Evolutionary conservation across 164 flowering plant species (phyloP).

Genomic region (Vitis labrusca): DNA sequence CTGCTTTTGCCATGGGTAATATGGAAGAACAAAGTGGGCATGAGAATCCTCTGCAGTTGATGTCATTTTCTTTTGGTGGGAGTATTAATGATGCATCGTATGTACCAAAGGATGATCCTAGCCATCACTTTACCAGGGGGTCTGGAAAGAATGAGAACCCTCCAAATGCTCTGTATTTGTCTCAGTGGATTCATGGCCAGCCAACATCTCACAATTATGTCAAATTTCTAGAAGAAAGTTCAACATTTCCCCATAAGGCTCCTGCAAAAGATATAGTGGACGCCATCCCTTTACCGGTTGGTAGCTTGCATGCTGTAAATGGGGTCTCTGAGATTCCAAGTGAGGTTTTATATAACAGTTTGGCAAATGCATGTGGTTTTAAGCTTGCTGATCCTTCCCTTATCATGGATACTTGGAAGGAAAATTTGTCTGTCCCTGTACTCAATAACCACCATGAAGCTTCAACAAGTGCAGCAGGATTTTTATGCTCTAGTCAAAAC

Average conservation of each 20-base stretch:
- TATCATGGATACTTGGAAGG: conserved; percentile 16
- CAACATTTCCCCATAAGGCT: conserved; percentile 9
- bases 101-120: conserved; percentile 14
- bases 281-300: conserved; percentile 10
- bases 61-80: conserved; percentile 10
- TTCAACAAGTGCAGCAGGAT: not conserved
- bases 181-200: conserved; percentile 11
- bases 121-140: conserved; percentile 2
- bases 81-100: conserved; percentile 1
- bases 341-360: conserved; percentile 1
- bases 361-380: not conserved
- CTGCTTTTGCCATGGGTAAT: not conserved
- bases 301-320: conserved; percentile 5
- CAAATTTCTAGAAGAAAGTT: conserved; percentile 19
- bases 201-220: conserved; percentile 16
- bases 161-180: conserved; percentile 7
- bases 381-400: conserved; percentile 6
- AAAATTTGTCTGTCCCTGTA: conserved; percentile 4
- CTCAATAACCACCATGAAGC: conserved; percentile 11
- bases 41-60: conserved; percentile 8
- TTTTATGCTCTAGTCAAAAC: conserved; percentile 2
- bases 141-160: conserved; percentile 12
- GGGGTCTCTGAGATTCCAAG: conserved; percentile 14
- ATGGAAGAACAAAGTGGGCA: conserved; percentile 17
- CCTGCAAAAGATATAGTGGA: conserved; percentile 12